These are phyloP conservation scores for Termitomyces sp. DNA, from an alignment of 768 basidiomycete genomes.

Conservation along the genomic window DNA sequence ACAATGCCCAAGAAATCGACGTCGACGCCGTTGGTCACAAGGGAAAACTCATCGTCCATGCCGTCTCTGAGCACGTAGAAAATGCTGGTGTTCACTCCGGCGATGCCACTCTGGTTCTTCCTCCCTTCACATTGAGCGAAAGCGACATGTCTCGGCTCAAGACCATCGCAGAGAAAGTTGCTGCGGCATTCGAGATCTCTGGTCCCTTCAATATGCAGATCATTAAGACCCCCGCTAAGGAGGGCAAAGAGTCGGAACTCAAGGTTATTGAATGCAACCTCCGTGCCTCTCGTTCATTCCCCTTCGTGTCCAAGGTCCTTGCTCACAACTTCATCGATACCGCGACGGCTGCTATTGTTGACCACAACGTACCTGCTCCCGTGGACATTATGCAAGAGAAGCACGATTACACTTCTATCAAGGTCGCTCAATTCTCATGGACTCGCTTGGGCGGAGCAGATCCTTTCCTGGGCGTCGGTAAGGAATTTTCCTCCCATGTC, in stretches of 20 bases:
- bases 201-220: constrained; percentile 99
- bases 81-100: constrained; percentile 99
- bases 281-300: constrained; percentile 96
- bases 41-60: constrained; percentile 89
- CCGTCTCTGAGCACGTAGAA: constrained; percentile 97
- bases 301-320: constrained; percentile 97
- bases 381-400: constrained; percentile 87
- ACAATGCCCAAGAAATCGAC: constrained; percentile 96
- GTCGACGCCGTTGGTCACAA: constrained; percentile 95
- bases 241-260: constrained; percentile 55
- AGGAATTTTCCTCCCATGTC: constrained; percentile 23
- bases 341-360: constrained; percentile 84
- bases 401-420: constrained; percentile 91
- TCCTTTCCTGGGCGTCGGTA: constrained; percentile 93
- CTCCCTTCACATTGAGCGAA: constrained; percentile 77
- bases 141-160: constrained; percentile 85
- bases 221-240: constrained; percentile 71
- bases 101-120: constrained; percentile 95
- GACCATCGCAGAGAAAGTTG: constrained; percentile 92
- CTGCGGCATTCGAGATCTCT: constrained; percentile 90
- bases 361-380: constrained; percentile 82
- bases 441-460: constrained; percentile 93
- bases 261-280: constrained; percentile 99
- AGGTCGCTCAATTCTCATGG: constrained; percentile 98
- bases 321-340: constrained; percentile 97